Evolutionary conservation across 768 basidiomycete species (phyloP).

Genomic region (Lyophyllum decastes): DNA sequence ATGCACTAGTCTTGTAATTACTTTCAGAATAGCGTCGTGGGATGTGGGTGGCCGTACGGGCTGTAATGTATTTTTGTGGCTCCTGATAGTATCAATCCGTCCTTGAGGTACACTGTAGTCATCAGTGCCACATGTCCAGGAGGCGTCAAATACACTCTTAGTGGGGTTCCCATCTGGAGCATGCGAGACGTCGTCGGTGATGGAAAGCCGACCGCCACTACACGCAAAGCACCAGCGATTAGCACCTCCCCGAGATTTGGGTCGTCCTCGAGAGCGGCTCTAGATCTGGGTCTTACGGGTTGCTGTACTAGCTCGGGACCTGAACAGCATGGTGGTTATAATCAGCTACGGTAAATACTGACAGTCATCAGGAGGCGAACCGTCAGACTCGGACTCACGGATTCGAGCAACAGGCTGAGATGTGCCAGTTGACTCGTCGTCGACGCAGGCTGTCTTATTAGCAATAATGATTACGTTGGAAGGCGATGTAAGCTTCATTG

Average conservation of each 20-base stretch:
- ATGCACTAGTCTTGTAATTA: neutral
- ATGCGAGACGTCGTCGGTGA: neutral
- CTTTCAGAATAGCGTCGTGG: neutral
- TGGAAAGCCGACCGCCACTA: neutral
- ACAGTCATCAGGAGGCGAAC: no score
- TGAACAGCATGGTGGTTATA: no score
- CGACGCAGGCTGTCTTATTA: neutral
- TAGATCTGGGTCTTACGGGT: no score
- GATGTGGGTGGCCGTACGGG: neutral
- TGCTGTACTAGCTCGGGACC: no score
- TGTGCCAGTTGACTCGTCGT: neutral
- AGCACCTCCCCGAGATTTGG: neutral
- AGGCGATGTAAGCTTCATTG: neutral
- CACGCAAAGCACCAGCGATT: constrained; percentile 3
- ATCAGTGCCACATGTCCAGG: constrained; percentile 3
- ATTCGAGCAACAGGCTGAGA: no score
- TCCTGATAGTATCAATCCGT: neutral
- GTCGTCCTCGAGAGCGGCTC: neutral
- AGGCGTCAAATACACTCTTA: constrained; percentile 1
- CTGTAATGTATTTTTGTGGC: neutral
- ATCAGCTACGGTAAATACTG: neutral
- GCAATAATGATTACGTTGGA: neutral
- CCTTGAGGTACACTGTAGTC: constrained; percentile 1
- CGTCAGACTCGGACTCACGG: no score
- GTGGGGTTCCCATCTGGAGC: neutral